Evolutionary conservation across 1,139 yeast genomes (phyloP).

Genomic region (Fermentozyma sake): DNA sequence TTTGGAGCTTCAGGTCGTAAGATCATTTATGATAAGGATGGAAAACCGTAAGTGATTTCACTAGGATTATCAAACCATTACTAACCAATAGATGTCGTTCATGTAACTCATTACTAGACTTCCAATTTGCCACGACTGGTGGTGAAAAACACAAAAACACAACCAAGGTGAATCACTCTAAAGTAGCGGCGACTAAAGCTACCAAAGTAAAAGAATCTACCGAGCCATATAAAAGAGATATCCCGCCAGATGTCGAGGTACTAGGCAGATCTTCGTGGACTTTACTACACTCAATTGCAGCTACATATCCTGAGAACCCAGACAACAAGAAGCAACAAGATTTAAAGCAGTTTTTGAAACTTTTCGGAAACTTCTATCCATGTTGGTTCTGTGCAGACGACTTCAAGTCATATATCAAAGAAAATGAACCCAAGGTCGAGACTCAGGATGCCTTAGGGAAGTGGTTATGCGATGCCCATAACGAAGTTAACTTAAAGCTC

Average conservation of each 20-base stretch:
- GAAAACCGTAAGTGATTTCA: constrained; percentile 68
- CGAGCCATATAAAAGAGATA: constrained; percentile 36
- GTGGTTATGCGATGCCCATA: constrained; percentile 96
- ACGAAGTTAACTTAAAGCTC: constrained; percentile 76
- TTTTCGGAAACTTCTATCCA: constrained; percentile 83
- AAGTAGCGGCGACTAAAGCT: constrained; percentile 3
- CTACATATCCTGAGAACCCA: constrained; percentile 77
- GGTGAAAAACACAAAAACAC: constrained; percentile 5
- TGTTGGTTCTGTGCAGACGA: constrained; percentile 94
- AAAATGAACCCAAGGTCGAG: constrained; percentile 60
- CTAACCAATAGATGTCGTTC: constrained; percentile 62
- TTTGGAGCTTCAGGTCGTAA: constrained; percentile 61
- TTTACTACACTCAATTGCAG: constrained; percentile 83
- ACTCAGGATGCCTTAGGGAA: constrained; percentile 76
- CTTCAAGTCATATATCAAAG: constrained; percentile 58
- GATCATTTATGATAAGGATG: constrained; percentile 78
- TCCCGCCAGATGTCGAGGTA: constrained; percentile 84
- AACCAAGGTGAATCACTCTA: constrained; percentile 1
- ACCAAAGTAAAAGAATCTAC: constrained; percentile 10
- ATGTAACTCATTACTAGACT: constrained; percentile 75
- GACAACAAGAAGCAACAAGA: constrained; percentile 58
- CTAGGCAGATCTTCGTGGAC: constrained; percentile 93
- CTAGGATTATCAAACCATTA: constrained; percentile 3
- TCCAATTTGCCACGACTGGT: constrained; percentile 50
- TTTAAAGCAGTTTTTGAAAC: constrained; percentile 60